Evolutionary conservation across 208 protist genomes (phyloP).

Genomic region (Trypanosoma boissoni): DNA sequence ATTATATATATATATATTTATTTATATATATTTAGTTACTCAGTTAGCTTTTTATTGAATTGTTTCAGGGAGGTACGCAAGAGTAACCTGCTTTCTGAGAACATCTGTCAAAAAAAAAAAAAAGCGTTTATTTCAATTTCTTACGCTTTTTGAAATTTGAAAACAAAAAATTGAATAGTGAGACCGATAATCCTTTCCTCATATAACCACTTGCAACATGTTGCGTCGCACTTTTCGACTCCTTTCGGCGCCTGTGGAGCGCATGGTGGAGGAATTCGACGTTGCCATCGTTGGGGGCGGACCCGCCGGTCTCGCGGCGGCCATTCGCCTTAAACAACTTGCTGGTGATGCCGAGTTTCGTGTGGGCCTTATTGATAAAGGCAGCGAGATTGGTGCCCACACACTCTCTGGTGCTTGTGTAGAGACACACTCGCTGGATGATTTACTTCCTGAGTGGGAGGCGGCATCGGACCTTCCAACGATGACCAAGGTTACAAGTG

Average conservation of each 20-base stretch:
- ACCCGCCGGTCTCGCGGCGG: slow-evolving; percentile 93
- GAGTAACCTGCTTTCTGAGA: too few species aligned
- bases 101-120: too few species aligned
- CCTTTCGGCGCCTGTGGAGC: slow-evolving; percentile 50
- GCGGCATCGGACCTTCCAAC: slow-evolving; percentile 62
- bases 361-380: slow-evolving; percentile 96
- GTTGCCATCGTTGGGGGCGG: slow-evolving; percentile 97
- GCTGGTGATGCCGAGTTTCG: slow-evolving; percentile 75
- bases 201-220: too few species aligned
- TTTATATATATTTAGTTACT: too few species aligned
- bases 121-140: too few species aligned
- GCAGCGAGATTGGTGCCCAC: slow-evolving; percentile 94
- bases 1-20: too few species aligned
- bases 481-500: slow-evolving; percentile 86
- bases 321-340: slow-evolving; percentile 96
- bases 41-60: too few species aligned
- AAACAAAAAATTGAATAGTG: too few species aligned
- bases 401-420: slow-evolving; percentile 97
- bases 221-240: slow-evolving; percentile 34
- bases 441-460: slow-evolving; percentile 96
- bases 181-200: too few species aligned
- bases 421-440: slow-evolving; percentile 94
- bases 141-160: too few species aligned
- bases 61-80: too few species aligned
- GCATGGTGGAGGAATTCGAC: slow-evolving; percentile 94